Evolutionary conservation across 2,329 filamentous ascomycete species (phyloP).

Genomic region (Pochonia chlamydosporia): DNA sequence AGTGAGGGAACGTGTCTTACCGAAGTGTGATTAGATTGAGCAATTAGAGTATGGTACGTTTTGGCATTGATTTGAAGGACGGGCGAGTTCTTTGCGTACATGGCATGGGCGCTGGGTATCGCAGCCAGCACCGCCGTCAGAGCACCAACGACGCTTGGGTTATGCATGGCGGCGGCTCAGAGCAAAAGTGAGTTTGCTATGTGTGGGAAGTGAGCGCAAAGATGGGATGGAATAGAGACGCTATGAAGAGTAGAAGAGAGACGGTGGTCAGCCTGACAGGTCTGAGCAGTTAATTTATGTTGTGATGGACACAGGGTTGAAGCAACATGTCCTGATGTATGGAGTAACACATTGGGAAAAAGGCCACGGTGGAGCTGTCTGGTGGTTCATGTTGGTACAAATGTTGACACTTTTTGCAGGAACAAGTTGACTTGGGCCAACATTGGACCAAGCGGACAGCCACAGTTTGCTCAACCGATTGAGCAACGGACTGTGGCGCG

Average conservation of each 20-base stretch:
- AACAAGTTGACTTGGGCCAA: no score
- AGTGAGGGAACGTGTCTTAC: conserved; percentile 47
- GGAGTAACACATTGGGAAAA: conserved; percentile 16
- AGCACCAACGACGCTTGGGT: conserved; percentile 40
- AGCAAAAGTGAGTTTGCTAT: neutral
- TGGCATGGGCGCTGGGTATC: conserved; percentile 58
- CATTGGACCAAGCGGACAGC: no score
- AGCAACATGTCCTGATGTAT: conserved; percentile 3
- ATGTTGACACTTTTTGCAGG: neutral
- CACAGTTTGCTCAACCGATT: no score
- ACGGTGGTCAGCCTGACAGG: neutral
- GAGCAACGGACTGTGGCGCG: conserved; percentile 23
- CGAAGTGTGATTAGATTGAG: conserved; percentile 84
- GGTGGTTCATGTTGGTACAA: neutral
- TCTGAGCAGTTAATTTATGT: no score
- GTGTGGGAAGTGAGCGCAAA: neutral
- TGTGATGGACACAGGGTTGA: neutral
- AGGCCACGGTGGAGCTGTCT: conserved; percentile 22
- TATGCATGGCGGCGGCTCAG: conserved; percentile 40
- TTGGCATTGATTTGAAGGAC: conserved; percentile 77
- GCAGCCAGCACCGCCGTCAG: conserved; percentile 55
- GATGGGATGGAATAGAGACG: neutral
- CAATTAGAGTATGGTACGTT: conserved; percentile 76
- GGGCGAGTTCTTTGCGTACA: conserved; percentile 83
- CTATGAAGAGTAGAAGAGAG: neutral